A percentile compares a stretch with the other conserved stretches of the same genome.
phyloP scores from a whole-genome alignment of 805 yeast species.

The Zygosaccharomyces lentus region DNA sequence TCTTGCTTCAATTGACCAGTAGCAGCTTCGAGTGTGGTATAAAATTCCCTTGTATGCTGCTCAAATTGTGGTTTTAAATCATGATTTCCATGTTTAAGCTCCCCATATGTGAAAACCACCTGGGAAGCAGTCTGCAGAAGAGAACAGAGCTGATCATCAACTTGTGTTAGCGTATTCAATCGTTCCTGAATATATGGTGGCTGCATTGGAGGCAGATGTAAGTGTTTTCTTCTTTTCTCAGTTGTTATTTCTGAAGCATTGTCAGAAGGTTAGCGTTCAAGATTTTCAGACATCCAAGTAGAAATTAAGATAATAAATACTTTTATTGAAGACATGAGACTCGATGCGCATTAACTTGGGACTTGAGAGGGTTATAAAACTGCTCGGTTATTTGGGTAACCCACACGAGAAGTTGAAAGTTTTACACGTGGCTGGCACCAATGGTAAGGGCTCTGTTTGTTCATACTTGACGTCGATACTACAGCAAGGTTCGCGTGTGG shows the following conservation, averaged over 20 bases:
- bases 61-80: constrained; percentile 29
- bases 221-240: not conserved
- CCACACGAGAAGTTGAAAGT: constrained; percentile 65
- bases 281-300: not conserved
- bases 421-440: constrained; percentile 94
- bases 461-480: constrained; percentile 71
- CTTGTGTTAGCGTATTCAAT: constrained; percentile 24
- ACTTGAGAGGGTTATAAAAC: constrained; percentile 44
- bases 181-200: constrained; percentile 32
- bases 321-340: not conserved
- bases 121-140: constrained; percentile 31
- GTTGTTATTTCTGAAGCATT: not conserved
- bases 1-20: constrained; percentile 25
- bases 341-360: constrained; percentile 57
- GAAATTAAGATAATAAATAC: not conserved
- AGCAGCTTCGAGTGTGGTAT: constrained; percentile 24
- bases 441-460: constrained; percentile 93
- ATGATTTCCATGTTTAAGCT: constrained; percentile 31
- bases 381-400: constrained; percentile 52
- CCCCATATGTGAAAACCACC: constrained; percentile 30
- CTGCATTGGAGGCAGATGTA: constrained; percentile 18
- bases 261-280: not conserved
- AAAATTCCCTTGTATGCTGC: constrained; percentile 27
- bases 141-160: constrained; percentile 27
- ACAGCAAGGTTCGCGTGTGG: constrained; percentile 45